phyloP scores from a whole-genome alignment of 1,284 basidiomycete species.

The Ceratobasidium sp. region DNA sequence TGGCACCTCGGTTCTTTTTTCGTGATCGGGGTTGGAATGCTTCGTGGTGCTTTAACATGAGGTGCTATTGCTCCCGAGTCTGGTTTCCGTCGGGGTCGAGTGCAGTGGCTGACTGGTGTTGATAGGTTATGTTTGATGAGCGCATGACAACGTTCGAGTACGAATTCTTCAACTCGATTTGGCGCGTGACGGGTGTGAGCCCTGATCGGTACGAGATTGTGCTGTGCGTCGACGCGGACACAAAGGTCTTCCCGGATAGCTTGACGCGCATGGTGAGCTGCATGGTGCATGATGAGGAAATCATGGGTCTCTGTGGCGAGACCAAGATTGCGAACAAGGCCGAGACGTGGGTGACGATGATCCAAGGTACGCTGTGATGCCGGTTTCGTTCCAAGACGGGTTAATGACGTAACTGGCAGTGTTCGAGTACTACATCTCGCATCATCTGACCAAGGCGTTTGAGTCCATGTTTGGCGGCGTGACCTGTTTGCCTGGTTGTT shows the following conservation, averaged over 20 bases:
- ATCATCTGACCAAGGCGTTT: conserved; percentile 98
- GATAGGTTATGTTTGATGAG: conserved; percentile 91
- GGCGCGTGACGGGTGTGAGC: conserved; percentile 93
- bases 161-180: conserved; percentile 98
- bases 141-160: conserved; percentile 99
- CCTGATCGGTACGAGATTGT: conserved; percentile 97
- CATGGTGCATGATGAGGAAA: conserved; percentile 95
- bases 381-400: background rate
- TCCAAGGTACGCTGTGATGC: conserved; percentile 77
- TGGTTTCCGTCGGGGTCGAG: too few relatives aligned
- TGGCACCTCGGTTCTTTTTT: background rate
- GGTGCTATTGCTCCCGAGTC: too few relatives aligned
- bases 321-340: conserved; percentile 99
- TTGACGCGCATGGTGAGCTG: conserved; percentile 91
- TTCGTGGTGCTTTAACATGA: too few relatives aligned
- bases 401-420: conserved; percentile 61
- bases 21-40: background rate
- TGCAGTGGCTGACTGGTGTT: too few relatives aligned
- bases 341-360: conserved; percentile 98
- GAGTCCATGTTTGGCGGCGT: conserved; percentile 99
- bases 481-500: conserved; percentile 98
- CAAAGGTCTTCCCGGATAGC: conserved; percentile 96
- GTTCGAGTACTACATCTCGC: conserved; percentile 99
- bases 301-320: conserved; percentile 99
- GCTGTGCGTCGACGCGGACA: conserved; percentile 98